Evolutionary conservation across 371 early-diverging fungal species (phyloP).

Genomic region (Cokeromyces recurvatus): DNA sequence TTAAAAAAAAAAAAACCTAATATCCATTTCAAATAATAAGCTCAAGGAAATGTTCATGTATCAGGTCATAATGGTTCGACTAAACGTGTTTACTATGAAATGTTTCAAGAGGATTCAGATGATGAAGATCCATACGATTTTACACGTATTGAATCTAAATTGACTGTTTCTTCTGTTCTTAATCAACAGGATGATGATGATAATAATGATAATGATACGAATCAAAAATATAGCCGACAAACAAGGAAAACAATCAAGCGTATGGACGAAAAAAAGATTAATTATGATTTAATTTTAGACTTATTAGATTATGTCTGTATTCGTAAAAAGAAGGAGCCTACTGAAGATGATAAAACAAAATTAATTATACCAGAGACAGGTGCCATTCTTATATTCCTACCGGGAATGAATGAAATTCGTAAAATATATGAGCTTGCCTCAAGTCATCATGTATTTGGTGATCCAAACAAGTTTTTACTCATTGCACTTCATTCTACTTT

Average conservation of each 20-base stretch:
- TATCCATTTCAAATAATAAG: too few species aligned
- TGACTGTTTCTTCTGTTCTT: slow-evolving; percentile 7
- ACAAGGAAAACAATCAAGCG: slow-evolving; percentile 46
- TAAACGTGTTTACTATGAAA: slow-evolving; percentile 44
- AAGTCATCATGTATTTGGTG: slow-evolving; percentile 38
- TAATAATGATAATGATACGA: slow-evolving; percentile 21
- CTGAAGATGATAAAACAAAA: slow-evolving; percentile 5
- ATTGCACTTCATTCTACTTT: slow-evolving; percentile 80
- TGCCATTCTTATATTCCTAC: slow-evolving; percentile 84
- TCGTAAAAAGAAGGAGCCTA: neutral
- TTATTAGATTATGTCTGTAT: slow-evolving; percentile 60
- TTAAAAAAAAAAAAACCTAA: too few species aligned
- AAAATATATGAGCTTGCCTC: slow-evolving; percentile 52
- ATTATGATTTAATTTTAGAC: slow-evolving; percentile 65
- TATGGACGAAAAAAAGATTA: slow-evolving; percentile 64
- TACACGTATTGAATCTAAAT: slow-evolving; percentile 17
- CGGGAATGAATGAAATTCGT: slow-evolving; percentile 83
- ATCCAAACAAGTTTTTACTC: slow-evolving; percentile 46
- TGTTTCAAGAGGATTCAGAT: slow-evolving; percentile 41
- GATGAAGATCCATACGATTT: slow-evolving; percentile 40
- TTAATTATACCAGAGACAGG: slow-evolving; percentile 52
- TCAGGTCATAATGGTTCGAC: slow-evolving; percentile 30
- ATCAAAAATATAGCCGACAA: slow-evolving; percentile 27
- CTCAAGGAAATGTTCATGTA: slow-evolving; percentile 21
- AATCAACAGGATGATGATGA: slow-evolving; percentile 23